Evolutionary conservation across 345 rosid genomes (phyloP).

Genomic region (Eucalyptus erythrocorys): DNA sequence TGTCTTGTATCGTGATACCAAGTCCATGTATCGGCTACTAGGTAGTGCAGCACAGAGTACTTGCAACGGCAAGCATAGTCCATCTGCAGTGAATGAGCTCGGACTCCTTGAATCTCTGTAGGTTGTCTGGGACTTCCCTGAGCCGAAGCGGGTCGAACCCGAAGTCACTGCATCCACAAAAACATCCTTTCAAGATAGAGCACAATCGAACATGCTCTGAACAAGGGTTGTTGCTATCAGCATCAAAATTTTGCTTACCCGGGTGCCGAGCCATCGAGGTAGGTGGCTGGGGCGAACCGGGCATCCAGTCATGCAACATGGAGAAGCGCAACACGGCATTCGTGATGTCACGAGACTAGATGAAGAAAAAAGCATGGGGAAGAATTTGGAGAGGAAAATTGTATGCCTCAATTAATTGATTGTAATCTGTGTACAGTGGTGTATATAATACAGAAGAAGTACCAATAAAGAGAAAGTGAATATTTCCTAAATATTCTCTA

Average conservation of each 20-base stretch:
- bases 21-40: neutral
- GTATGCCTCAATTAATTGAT: too few relatives aligned
- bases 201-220: neutral
- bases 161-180: conserved; percentile 51
- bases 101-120: conserved; percentile 96
- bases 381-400: too few relatives aligned
- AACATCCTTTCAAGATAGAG: neutral
- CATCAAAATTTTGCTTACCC: conserved; percentile 27
- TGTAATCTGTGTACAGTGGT: too few relatives aligned
- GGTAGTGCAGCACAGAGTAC: conserved; percentile 2
- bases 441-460: too few relatives aligned
- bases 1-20: neutral
- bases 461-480: too few relatives aligned
- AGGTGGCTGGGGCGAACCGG: conserved; percentile 90
- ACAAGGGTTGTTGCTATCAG: neutral
- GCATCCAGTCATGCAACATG: conserved; percentile 97
- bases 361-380: too few relatives aligned
- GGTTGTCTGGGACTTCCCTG: conserved; percentile 88
- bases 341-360: too few relatives aligned
- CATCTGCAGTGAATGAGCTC: conserved; percentile 97
- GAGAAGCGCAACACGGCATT: conserved; percentile 29
- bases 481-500: too few relatives aligned
- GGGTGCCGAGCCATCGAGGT: conserved; percentile 97
- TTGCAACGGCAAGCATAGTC: conserved; percentile 98
- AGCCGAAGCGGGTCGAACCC: conserved; percentile 97